Evolutionary conservation across 148 eudicot genomes (phyloP).

Genomic region (Cornus suecica): DNA sequence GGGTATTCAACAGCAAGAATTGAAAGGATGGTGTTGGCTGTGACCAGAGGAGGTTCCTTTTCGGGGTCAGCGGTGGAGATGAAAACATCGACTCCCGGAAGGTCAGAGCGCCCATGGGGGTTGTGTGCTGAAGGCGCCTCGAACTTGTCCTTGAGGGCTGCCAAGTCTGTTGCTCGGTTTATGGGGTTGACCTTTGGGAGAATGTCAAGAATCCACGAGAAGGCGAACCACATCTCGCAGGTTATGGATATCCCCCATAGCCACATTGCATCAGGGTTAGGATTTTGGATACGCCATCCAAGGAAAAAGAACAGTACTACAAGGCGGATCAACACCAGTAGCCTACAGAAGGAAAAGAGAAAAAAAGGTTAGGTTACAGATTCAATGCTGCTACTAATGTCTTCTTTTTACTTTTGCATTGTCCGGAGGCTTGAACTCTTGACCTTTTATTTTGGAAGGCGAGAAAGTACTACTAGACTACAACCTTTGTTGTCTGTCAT

Average conservation of each 20-base stretch:
- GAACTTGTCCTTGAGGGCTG: constrained; percentile 72
- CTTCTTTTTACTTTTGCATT: too few species aligned
- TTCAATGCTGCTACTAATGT: too few species aligned
- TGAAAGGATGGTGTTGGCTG: constrained; percentile 81
- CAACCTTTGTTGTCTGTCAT: too few species aligned
- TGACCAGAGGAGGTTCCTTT: constrained; percentile 88
- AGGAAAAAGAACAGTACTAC: constrained; percentile 52
- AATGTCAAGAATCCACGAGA: constrained; percentile 87
- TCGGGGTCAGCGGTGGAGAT: constrained; percentile 92
- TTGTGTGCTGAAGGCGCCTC: constrained; percentile 51
- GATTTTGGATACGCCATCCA: constrained; percentile 58
- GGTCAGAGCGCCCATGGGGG: constrained; percentile 81
- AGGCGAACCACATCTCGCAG: constrained; percentile 87
- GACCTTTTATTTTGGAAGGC: too few species aligned
- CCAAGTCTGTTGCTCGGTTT: constrained; percentile 67
- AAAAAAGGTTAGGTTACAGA: not conserved
- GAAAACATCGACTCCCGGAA: constrained; percentile 77
- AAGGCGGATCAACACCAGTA: constrained; percentile 61
- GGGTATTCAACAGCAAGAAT: constrained; percentile 82
- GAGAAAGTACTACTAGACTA: too few species aligned
- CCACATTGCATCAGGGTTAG: constrained; percentile 77
- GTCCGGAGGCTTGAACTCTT: too few species aligned
- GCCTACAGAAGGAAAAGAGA: constrained; percentile 29
- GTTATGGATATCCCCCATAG: constrained; percentile 72
- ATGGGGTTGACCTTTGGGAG: constrained; percentile 92